A percentile compares a stretch with the other conserved stretches of the same genome.
Conservation (phyloP, 2,329 filamentous ascomycete genomes). For the Alternaria ethzedia region DNA sequence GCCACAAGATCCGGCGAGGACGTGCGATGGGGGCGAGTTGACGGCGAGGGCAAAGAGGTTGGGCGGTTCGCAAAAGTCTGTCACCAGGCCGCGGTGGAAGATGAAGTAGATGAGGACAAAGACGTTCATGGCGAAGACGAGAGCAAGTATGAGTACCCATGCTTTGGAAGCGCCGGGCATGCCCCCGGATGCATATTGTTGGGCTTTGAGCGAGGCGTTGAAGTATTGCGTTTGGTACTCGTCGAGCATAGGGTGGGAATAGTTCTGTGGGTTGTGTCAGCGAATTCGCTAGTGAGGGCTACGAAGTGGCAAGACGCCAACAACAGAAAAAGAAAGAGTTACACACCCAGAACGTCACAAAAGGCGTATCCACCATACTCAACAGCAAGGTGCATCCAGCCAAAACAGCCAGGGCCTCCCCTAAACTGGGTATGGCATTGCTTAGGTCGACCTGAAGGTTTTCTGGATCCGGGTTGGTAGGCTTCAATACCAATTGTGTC, state of each 20-base stretch:
- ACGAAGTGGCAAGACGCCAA: background rate
- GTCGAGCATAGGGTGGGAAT: slow-evolving; percentile 47
- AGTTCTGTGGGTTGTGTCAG: slow-evolving; percentile 46
- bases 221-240: slow-evolving; percentile 64
- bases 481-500: slow-evolving; percentile 52
- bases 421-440: slow-evolving; percentile 67
- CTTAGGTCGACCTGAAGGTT: slow-evolving; percentile 52
- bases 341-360: slow-evolving; percentile 57
- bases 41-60: slow-evolving; percentile 76
- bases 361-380: slow-evolving; percentile 65
- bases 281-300: background rate
- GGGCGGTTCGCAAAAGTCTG: slow-evolving; percentile 78
- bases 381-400: slow-evolving; percentile 70
- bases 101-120: slow-evolving; percentile 70
- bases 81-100: slow-evolving; percentile 67
- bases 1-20: slow-evolving; percentile 63
- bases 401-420: slow-evolving; percentile 75
- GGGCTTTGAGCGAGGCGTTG: slow-evolving; percentile 66
- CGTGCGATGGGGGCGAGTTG: slow-evolving; percentile 64
- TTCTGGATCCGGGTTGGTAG: slow-evolving; percentile 14
- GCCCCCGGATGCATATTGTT: slow-evolving; percentile 74
- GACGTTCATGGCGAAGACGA: slow-evolving; percentile 72
- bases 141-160: slow-evolving; percentile 70
- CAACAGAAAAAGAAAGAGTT: background rate
- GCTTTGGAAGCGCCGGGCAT: slow-evolving; percentile 65